phyloP scores from a whole-genome alignment of 2,329 filamentous ascomycete genomes.

The Herpotrichia juniperi region DNA sequence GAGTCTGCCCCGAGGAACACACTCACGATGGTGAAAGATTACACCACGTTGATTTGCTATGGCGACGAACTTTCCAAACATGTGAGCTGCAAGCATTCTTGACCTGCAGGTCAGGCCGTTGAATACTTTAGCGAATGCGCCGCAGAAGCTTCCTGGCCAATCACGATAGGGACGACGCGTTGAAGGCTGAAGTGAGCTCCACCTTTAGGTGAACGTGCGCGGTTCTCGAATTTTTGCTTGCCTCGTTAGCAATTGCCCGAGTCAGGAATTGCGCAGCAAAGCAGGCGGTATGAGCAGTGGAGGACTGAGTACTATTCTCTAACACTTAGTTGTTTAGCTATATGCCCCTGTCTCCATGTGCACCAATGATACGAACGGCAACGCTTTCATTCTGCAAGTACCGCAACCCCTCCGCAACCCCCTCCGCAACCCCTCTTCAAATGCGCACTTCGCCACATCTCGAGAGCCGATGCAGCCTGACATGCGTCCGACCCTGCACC shows the following conservation, averaged over 20 bases:
- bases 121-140: constrained; percentile 16
- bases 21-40: constrained; percentile 8
- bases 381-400: no score
- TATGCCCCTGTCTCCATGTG: no score
- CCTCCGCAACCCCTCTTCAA: neutral
- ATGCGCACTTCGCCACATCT: neutral
- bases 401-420: neutral
- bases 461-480: neutral
- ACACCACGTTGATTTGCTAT: constrained; percentile 13
- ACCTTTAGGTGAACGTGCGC: neutral
- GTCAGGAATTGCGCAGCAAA: no score
- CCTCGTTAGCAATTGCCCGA: neutral
- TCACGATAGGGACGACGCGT: constrained; percentile 6
- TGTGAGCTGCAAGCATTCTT: constrained; percentile 9
- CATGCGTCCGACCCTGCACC: no score
- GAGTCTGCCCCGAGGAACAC: no score
- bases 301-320: no score
- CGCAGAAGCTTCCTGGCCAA: constrained; percentile 10
- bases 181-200: neutral
- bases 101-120: constrained; percentile 6
- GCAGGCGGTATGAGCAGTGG: no score
- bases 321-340: no score
- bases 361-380: no score
- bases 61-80: constrained; percentile 11
- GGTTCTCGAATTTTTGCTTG: neutral